phyloP scores from a whole-genome alignment of 2,329 filamentous ascomycete genomes.

The Microsporum canis region DNA sequence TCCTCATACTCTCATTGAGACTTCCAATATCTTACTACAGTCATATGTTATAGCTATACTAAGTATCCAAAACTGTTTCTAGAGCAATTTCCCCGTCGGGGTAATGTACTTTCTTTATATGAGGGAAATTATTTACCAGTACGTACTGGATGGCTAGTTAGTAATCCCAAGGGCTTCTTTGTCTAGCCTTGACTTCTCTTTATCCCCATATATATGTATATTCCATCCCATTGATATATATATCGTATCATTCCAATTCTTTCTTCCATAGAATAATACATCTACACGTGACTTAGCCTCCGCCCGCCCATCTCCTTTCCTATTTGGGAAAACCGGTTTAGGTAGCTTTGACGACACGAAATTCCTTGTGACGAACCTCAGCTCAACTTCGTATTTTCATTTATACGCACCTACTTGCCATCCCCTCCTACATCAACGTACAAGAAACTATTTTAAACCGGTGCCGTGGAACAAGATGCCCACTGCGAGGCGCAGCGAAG shows the following conservation, averaged over 20 bases:
- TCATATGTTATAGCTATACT: too few relatives aligned
- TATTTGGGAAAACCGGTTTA: background rate
- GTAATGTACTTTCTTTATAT: too few relatives aligned
- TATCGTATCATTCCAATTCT: background rate
- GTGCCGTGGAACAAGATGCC: background rate
- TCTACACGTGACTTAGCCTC: too few relatives aligned
- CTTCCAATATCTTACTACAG: too few relatives aligned
- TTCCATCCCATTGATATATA: background rate
- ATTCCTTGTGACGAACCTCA: background rate
- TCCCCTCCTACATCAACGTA: background rate
- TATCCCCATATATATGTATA: too few relatives aligned
- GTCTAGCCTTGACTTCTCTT: too few relatives aligned
- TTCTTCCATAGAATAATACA: background rate
- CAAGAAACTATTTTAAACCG: background rate
- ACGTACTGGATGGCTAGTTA: too few relatives aligned
- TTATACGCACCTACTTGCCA: background rate
- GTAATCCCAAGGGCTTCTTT: too few relatives aligned
- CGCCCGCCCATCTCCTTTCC: background rate
- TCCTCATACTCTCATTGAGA: too few relatives aligned
- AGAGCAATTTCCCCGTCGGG: too few relatives aligned
- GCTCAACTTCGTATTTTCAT: background rate
- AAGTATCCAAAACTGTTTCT: too few relatives aligned
- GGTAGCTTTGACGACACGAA: background rate
- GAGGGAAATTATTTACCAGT: too few relatives aligned
- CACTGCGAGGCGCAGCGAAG: background rate